Percentiles rank a stretch among this genome's conserved stretches.
Conservation (phyloP, 208 protist genomes). For the Acanthamoeba healyi region DNA sequence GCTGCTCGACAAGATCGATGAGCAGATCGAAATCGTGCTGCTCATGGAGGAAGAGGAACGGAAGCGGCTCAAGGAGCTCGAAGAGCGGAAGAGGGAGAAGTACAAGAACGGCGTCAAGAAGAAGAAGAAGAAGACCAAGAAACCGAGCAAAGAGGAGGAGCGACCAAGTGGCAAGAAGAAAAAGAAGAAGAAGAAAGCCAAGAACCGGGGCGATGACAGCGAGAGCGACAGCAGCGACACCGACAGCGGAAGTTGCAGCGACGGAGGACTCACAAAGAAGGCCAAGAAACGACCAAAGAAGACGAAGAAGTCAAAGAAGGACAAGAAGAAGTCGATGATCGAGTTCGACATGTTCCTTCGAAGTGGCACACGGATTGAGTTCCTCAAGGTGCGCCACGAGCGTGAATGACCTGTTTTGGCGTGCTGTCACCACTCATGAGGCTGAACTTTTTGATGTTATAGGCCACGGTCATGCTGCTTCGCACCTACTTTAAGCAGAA, state of each 20-base stretch:
- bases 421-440: background rate
- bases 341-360: constrained; percentile 37
- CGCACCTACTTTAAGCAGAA: constrained; percentile 23
- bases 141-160: background rate
- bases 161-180: background rate
- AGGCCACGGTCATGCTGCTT: constrained; percentile 45
- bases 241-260: background rate
- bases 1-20: constrained; percentile 37
- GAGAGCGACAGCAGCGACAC: background rate
- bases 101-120: constrained; percentile 5
- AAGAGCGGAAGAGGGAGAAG: constrained; percentile 7
- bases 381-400: background rate
- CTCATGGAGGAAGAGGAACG: constrained; percentile 48
- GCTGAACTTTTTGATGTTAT: background rate
- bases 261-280: background rate
- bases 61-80: constrained; percentile 21
- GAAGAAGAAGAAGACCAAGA: constrained; percentile 8
- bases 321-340: background rate
- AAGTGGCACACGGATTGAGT: constrained; percentile 17
- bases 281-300: constrained; percentile 25
- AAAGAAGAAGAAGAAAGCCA: background rate
- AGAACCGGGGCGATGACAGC: background rate
- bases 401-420: too few species aligned
- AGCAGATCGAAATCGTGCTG: constrained; percentile 41
- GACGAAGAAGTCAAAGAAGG: background rate